phyloP scores from a whole-genome alignment of 176 grass and related monocot species.

The Musa troglodytarum region DNA sequence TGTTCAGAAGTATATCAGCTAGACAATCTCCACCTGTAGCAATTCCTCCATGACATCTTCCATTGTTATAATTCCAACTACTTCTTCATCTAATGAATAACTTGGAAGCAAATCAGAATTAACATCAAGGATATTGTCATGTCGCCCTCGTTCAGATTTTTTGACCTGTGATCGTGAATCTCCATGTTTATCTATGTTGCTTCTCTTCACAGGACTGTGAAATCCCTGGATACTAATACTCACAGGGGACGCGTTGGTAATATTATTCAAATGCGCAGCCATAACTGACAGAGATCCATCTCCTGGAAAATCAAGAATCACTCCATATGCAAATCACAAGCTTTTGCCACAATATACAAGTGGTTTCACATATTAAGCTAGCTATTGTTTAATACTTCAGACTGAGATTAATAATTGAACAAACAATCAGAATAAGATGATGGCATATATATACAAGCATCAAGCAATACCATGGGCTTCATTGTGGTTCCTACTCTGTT shows the following conservation, averaged over 20 bases:
- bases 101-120: constrained; percentile 58
- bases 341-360: constrained; percentile 13
- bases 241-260: constrained; percentile 44
- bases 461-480: constrained; percentile 39
- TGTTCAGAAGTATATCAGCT: not conserved
- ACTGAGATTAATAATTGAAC: constrained; percentile 21
- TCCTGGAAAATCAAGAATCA: constrained; percentile 24
- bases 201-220: constrained; percentile 36
- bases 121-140: constrained; percentile 86
- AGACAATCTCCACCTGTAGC: constrained; percentile 53
- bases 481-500: constrained; percentile 24
- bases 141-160: constrained; percentile 37
- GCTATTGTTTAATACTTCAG: not conserved
- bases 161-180: constrained; percentile 45
- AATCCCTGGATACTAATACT: constrained; percentile 27
- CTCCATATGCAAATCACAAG: constrained; percentile 3
- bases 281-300: constrained; percentile 21
- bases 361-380: constrained; percentile 16
- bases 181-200: constrained; percentile 52
- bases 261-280: constrained; percentile 33
- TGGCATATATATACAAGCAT: constrained; percentile 22
- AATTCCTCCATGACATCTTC: constrained; percentile 97
- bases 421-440: constrained; percentile 16
- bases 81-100: constrained; percentile 77
- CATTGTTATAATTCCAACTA: constrained; percentile 97